These are phyloP conservation scores for Nicotiana rustica DNA, from an alignment of 305 asterid species.

Conservation along the genomic window DNA sequence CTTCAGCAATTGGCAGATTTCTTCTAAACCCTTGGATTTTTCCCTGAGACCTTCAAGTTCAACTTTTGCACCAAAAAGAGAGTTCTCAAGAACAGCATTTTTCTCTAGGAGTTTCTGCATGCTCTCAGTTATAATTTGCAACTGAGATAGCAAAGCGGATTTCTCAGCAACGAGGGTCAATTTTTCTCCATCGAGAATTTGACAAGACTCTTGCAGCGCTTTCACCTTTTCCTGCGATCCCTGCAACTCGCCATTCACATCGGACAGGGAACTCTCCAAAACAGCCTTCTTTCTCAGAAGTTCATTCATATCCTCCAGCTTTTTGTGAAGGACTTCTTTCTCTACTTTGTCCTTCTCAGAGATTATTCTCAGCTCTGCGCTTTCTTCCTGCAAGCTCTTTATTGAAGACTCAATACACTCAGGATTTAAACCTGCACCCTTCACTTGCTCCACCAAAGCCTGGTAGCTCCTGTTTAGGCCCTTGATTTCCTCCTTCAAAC, in stretches of 20 bases:
- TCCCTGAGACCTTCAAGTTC: constrained; percentile 94
- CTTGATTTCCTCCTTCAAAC: constrained; percentile 68
- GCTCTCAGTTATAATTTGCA: constrained; percentile 73
- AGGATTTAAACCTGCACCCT: constrained; percentile 61
- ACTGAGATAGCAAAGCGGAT: constrained; percentile 74
- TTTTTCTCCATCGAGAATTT: constrained; percentile 67
- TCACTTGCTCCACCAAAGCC: constrained; percentile 68
- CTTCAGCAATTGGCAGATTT: constrained; percentile 79
- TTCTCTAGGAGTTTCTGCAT: constrained; percentile 78
- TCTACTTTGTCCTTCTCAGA: constrained; percentile 56
- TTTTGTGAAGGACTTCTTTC: constrained; percentile 58
- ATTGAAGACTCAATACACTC: constrained; percentile 52
- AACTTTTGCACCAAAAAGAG: constrained; percentile 71
- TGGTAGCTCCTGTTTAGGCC: constrained; percentile 60
- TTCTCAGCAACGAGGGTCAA: constrained; percentile 70
- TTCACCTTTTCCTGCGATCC: constrained; percentile 54
- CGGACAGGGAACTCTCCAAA: constrained; percentile 61
- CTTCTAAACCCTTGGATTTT: constrained; percentile 84
- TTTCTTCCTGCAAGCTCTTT: constrained; percentile 67
- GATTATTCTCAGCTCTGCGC: constrained; percentile 54
- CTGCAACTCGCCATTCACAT: constrained; percentile 63
- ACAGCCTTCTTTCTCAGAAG: constrained; percentile 51
- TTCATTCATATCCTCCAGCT: constrained; percentile 69
- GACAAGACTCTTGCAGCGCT: constrained; percentile 66
- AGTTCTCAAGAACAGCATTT: constrained; percentile 79